phyloP scores from a whole-genome alignment of 2,329 filamentous ascomycete genomes.

The Aureobasidium lini region DNA sequence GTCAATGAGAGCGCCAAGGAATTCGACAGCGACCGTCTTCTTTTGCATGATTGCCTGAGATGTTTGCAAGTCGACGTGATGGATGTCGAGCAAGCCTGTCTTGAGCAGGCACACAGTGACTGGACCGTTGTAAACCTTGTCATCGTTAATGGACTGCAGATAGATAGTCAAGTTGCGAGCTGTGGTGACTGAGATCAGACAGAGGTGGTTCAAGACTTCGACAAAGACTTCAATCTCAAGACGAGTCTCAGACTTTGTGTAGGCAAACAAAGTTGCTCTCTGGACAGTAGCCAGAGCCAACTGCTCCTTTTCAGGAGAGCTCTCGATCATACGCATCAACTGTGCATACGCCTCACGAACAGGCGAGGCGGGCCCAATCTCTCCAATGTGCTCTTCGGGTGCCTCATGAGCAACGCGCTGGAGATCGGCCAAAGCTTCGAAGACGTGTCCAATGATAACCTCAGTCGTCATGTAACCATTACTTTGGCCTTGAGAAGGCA shows the following conservation, averaged over 20 bases:
- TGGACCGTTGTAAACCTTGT: constrained; percentile 55
- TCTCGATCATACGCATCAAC: constrained; percentile 46
- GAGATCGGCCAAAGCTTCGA: constrained; percentile 49
- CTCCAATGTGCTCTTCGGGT: constrained; percentile 50
- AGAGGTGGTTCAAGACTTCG: constrained; percentile 54
- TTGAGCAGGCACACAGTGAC: constrained; percentile 55
- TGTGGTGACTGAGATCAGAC: constrained; percentile 51
- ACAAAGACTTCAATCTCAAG: constrained; percentile 58
- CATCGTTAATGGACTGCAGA: constrained; percentile 46
- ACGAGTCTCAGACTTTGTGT: constrained; percentile 45
- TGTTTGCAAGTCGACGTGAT: constrained; percentile 54
- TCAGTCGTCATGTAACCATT: constrained; percentile 55
- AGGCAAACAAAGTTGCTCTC: constrained; percentile 39
- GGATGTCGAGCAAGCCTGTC: constrained; percentile 53
- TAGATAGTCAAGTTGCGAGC: constrained; percentile 47
- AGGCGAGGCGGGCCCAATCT: constrained; percentile 46
- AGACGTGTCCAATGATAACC: constrained; percentile 46
- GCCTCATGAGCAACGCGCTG: constrained; percentile 50
- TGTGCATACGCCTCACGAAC: constrained; percentile 54
- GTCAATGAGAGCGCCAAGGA: constrained; percentile 73
- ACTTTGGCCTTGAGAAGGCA: constrained; percentile 36
- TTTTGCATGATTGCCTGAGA: constrained; percentile 64
- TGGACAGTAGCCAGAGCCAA: constrained; percentile 50
- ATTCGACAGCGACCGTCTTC: constrained; percentile 65
- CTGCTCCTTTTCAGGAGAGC: constrained; percentile 48